Base-by-base conservation (phyloP, 805 yeast genomes). In the Nakazawaea pomicola region DNA sequence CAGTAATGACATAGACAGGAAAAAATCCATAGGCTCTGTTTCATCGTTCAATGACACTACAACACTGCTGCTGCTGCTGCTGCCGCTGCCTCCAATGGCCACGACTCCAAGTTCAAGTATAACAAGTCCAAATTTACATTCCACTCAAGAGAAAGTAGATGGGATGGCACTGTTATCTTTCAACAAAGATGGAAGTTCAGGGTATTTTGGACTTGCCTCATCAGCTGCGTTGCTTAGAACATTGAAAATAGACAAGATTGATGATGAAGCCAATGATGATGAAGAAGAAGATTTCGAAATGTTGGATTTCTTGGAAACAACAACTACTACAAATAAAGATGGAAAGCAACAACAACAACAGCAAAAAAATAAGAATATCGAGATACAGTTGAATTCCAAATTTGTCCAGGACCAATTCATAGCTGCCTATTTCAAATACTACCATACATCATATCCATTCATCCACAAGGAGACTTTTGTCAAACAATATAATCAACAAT, bases 191-290 rank as follows among this genome's bases (percentile, higher is more conserved):
- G 74, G 78, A 20, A 49, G 54, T 18, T 39, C 54, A 15, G 87
- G 88, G 0, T 80, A 76, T 53, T 75, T 76, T 48, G 89, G 89
- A 1, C 70, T 73, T 10, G 83, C 79, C 7, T 78, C 88, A 4
- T 68, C 77, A 44, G 71, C 81, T 2, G 74, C 76, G 6, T 60
- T 77, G 15, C 56, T 81, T 32, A 64, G 78, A 49, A 70, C 74
- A 9, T 49, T 76, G 31, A 60, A 56, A 43, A 60, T 60, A 7
- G 56, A 57, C 42, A 57, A 55, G 29, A 44, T 53, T n/a, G 57
- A 54, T 17, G 59, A 51, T 36, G 54, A 51, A 28, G 46, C 43
- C 17, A 60, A 52, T 36, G 53, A 52, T 29, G 46, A 44, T 9
- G 38, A 39, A 8, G 48, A 42, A 11, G 39, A 38, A 12, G 41